phyloP scores from a whole-genome alignment of 106 monocot species.

The Dioscorea alata region DNA sequence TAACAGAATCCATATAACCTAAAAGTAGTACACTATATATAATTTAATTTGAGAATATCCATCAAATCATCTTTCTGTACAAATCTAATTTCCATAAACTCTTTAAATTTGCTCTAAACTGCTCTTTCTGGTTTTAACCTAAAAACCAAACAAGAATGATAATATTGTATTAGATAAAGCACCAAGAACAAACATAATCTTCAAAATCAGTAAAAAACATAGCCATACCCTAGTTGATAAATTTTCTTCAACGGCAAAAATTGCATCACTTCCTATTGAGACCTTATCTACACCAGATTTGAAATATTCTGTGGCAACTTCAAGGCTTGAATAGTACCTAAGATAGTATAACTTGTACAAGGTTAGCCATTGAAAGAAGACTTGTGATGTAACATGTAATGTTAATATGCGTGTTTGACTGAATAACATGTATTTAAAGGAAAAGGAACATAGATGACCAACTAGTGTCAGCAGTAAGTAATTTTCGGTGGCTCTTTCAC shows the following conservation, averaged over 20 bases:
- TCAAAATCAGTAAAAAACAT: constrained; percentile 1
- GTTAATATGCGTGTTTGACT: too few relatives aligned
- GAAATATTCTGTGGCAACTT: constrained; percentile 98
- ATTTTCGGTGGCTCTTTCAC: too few relatives aligned
- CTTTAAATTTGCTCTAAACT: constrained; percentile 93
- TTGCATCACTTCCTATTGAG: constrained; percentile 99
- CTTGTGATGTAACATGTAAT: too few relatives aligned
- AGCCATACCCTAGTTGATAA: constrained; percentile 65
- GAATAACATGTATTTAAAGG: too few relatives aligned
- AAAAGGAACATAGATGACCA: too few relatives aligned
- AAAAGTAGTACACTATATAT: neutral
- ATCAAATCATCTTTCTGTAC: too few relatives aligned
- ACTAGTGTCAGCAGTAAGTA: too few relatives aligned
- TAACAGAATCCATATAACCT: neutral
- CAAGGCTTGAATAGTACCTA: constrained; percentile 95
- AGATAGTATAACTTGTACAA: constrained; percentile 1
- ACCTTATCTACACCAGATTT: constrained; percentile 98
- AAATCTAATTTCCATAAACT: constrained; percentile 93
- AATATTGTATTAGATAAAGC: neutral
- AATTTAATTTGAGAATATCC: too few relatives aligned
- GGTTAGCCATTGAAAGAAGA: too few relatives aligned
- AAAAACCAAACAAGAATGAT: constrained; percentile 5
- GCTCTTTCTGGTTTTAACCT: constrained; percentile 91
- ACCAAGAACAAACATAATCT: neutral
- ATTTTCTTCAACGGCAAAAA: constrained; percentile 87